phyloP scores from a whole-genome alignment of 257 asterid species.

The Solanum lycopersicoides region DNA sequence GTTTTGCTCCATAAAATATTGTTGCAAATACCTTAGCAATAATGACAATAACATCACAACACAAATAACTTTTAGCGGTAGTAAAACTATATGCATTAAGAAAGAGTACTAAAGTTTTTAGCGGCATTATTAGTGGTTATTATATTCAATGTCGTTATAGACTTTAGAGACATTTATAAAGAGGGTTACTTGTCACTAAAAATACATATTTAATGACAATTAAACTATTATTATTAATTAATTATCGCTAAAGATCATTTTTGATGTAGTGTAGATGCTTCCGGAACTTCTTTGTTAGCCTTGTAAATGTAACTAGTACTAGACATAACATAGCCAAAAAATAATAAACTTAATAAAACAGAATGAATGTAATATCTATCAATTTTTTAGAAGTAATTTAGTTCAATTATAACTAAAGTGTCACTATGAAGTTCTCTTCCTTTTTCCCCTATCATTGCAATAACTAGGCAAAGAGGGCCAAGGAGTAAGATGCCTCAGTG shows the following conservation, averaged over 20 bases:
- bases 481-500: background rate
- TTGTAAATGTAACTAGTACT: background rate
- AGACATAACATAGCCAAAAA: too few species aligned
- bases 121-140: too few species aligned
- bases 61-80: background rate
- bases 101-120: too few species aligned
- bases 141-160: background rate
- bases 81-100: too few species aligned
- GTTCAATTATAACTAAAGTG: background rate
- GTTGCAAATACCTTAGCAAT: background rate
- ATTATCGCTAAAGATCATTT: too few species aligned
- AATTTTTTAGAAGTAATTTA: background rate
- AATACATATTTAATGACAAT: too few species aligned
- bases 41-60: too few species aligned
- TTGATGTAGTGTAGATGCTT: too few species aligned
- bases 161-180: background rate
- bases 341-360: too few species aligned
- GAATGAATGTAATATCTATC: background rate
- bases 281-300: background rate
- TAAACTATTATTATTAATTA: too few species aligned
- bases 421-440: background rate
- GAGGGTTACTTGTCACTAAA: too few species aligned
- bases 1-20: background rate
- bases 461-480: background rate
- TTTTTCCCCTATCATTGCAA: background rate